Base-by-base conservation (phyloP, 441 rosid genomes). In the Geranium incanum region DNA sequence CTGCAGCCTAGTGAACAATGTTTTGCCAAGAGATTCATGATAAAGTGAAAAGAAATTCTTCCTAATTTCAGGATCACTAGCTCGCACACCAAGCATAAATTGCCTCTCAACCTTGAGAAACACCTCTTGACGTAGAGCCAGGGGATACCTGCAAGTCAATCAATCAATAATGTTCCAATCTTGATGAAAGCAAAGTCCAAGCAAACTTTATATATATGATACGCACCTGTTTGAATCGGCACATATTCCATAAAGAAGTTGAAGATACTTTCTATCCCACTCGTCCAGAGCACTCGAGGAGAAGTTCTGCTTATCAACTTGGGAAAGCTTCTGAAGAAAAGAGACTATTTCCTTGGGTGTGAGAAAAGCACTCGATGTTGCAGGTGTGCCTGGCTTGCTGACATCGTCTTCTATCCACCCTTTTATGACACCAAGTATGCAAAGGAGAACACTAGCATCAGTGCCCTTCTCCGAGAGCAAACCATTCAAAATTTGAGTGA, bases 81-180 rank as follows among this genome's bases (percentile, higher is more conserved):
- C 98, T 76, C 97, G 86, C 70, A 95, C 82, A 82, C 99, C 98
- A 81, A 89, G 90, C 99, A 95, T 92, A 79, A 75, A 92, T 78
- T 95, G 98, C 75, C 99, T 86, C 81, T 95, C 99, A 72, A 93
- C 98, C 91, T 89, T 95, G 81, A 75, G 89, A 80, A 91, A 95
- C 74, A 93, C 92, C 80, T 95, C 99, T 83, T 91, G 97, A 62
- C 94, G 90, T 68, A 95, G 83, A 59, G 87, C 50, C 37, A 78
- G 72, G 1, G 86, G 81, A 81, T 84, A 89, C 77, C 99, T 95
- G 85, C 52, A 72, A 76, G 73, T 78, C 72, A 80, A 83, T 73
- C 38, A 69, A 77, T 7, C 19, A 70, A 68, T 9, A 76, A 16
- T 52, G 0, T 64, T 68, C 16, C 39, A 28, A 72, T 69, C 19